Conservation (phyloP, 2,329 filamentous ascomycete genomes). For the Sarocladium oryzae region DNA sequence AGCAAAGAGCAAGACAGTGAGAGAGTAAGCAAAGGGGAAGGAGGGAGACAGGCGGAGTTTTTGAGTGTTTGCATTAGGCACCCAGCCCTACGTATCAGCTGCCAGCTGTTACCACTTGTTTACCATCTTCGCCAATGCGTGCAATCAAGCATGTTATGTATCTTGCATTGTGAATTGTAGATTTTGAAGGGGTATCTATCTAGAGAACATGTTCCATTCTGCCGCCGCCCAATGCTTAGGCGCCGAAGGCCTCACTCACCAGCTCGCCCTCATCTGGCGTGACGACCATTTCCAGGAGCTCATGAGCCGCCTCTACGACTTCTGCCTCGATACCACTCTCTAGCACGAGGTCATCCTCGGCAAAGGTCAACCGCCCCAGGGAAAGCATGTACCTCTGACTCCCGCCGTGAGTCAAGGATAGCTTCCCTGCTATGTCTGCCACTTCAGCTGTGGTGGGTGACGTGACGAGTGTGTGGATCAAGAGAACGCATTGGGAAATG, state of each 20-base stretch:
- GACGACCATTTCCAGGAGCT: constrained; percentile 72
- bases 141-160: too few species aligned
- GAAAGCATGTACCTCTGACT: constrained; percentile 77
- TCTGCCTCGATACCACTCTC: constrained; percentile 72
- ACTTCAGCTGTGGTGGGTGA: constrained; percentile 36
- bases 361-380: constrained; percentile 79
- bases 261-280: constrained; percentile 62
- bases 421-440: constrained; percentile 62
- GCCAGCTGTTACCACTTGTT: too few species aligned
- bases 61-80: too few species aligned
- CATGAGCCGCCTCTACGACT: constrained; percentile 73
- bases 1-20: too few species aligned
- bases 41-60: too few species aligned
- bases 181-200: not conserved
- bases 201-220: not conserved
- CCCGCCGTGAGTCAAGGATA: constrained; percentile 63
- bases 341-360: constrained; percentile 67
- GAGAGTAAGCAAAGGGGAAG: too few species aligned
- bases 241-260: constrained; percentile 34
- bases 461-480: constrained; percentile 48
- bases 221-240: too few species aligned
- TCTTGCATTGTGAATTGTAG: not conserved
- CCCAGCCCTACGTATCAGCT: too few species aligned
- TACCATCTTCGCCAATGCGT: too few species aligned
- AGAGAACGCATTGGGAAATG: constrained; percentile 39